Base-by-base conservation (phyloP, 164 flowering plant species). In the Annona squamosa region DNA sequence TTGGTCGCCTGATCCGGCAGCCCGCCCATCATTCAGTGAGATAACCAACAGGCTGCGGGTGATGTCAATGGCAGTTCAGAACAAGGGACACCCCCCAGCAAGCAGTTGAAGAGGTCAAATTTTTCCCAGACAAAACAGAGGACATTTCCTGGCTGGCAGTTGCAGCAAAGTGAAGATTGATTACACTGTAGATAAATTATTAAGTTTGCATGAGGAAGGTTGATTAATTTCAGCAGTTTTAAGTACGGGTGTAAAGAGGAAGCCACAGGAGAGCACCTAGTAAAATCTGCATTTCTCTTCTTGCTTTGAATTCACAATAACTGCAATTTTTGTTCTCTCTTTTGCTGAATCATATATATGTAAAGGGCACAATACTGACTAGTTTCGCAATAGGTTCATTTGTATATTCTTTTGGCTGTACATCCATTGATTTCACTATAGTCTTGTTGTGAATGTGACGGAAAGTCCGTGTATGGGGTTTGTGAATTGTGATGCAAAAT, bases 1-100 rank as follows among this genome's bases (percentile, higher is more conserved):
- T 75, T 92, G 98, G 98, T 85, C 93, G 13, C 84, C 89, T 16
- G 90, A 91, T 18, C 94, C 98, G 17, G 80, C 79, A 17, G 79
- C 72, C 42, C 75, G 98, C 42, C 98, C 96, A 44, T 84, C 90
- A n/a, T 92, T 92, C 79, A 82, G 90, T 3, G 91, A 90, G 79
- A 87, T 92, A 75, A 84, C 98, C 37, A 75, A 77, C 69, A 78
- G 87, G 59, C 70, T 92, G 63, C 88, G 93, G 0, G 65, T 77
- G 3, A 89, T 90, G 94, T 84, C 91, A 56, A 73, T 67, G 71
- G 73, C 81, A 4, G 78, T 86, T 72, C 86, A 78, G 66, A 7
- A 81, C 17, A 87, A 80, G 78, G 84, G 83, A 68, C 56, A 52
- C 17, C 69, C 43, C 17, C 76, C 73, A 56, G 57, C 66, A 26